Conservation (phyloP, 208 protist species). For the Wallacemonas sp. region DNA sequence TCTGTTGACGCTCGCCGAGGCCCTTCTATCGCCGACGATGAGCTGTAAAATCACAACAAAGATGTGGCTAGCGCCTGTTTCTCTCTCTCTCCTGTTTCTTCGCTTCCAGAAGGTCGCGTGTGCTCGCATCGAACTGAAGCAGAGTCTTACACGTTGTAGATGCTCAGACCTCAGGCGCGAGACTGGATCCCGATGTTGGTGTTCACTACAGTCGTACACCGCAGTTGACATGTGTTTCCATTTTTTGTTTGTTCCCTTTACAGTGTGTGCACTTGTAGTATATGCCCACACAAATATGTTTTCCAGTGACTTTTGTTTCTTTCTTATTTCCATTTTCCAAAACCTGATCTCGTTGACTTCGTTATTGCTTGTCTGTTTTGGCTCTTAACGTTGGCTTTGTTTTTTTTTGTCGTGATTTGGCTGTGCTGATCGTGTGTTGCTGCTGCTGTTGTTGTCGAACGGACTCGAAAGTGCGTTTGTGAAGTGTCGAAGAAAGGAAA, state of each 20-base stretch:
- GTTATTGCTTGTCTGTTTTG: not conserved
- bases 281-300: not conserved
- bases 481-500: too few relatives aligned
- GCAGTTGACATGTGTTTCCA: not conserved
- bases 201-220: too few relatives aligned
- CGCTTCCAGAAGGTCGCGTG: not conserved
- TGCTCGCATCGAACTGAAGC: not conserved
- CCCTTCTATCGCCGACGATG: slow-evolving; percentile 7
- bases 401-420: slow-evolving; percentile 9
- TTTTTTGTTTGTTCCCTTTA: not conserved
- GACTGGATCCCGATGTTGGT: too few relatives aligned
- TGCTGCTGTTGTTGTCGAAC: too few relatives aligned
- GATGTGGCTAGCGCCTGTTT: not conserved
- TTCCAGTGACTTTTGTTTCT: not conserved
- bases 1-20: not conserved
- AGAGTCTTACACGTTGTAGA: too few relatives aligned
- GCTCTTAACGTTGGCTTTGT: not conserved
- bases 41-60: slow-evolving; percentile 4
- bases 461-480: too few relatives aligned
- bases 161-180: too few relatives aligned
- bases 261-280: not conserved
- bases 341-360: not conserved
- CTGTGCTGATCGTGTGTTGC: too few relatives aligned
- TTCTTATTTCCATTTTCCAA: not conserved
- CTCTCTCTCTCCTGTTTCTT: not conserved